Base-by-base conservation (phyloP, 1,284 basidiomycete species). In the Cryptococcus sp. region DNA sequence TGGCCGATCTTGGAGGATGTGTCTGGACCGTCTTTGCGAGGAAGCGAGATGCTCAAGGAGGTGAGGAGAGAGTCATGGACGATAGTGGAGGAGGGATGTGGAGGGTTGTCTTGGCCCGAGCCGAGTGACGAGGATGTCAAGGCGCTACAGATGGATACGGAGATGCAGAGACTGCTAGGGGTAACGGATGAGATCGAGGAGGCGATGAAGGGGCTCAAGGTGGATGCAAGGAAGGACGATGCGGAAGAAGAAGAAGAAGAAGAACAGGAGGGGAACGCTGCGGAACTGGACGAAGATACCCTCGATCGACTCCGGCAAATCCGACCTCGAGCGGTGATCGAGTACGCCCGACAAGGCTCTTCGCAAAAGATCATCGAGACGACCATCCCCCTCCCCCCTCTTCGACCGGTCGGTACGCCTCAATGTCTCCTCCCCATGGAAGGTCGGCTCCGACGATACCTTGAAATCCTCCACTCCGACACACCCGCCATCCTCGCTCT, bases 271-370 rank as follows among this genome's bases (percentile, higher is more conserved):
- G n/a, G 49, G 5, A 48, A 46, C 21, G 54, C 59, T 19, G 37
- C 28, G 14, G 33, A 42, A n/a, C 18, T 28, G n/a, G 31, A n/a
- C 5, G 25, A 31, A 19, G 26, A 36, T n/a, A 16, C 4, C 16
- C 9, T 39, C 9, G 35, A 39, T 4, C 5, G 4, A n/a, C 21
- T 32, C 14, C 10, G 18, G 32, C 51, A 63, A 23, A 53, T 57
- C 7, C 65, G 72, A 16, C 68, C 72, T 6, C 78, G 77, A 37
- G 63, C 69, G 1, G 72, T 90, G 10, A 77, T 72, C 1, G 87
- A 91, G 61, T 85, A 86, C 55, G 63, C 85, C 34, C 81, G 88
- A 16, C 80, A 83, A 24, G 86, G 87, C 4, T 79, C 80, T 2
- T 78, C 84, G 31, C 75, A 86, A 48, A 79, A 79, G 3, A 65